Base-by-base conservation (phyloP, 805 yeast species). In the Nakazawaea sp. region DNA sequence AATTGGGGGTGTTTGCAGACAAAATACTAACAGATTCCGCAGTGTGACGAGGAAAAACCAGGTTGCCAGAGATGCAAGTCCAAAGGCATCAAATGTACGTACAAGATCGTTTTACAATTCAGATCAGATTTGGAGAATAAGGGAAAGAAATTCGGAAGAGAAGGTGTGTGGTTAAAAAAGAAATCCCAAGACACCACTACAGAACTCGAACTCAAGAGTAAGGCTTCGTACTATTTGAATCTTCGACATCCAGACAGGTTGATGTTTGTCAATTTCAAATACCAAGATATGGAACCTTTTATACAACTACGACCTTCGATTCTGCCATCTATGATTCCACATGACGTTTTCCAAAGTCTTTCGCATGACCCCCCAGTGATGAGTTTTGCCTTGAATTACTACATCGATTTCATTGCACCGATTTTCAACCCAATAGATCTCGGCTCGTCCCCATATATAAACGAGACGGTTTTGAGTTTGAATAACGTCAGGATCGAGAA, bases 11-110 rank as follows among this genome's bases (percentile, higher is more conserved):
- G n/a, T n/a, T n/a, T n/a, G n/a, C n/a, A n/a, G n/a, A n/a, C 59
- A 57, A 21, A 59, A 50, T 33, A 33, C 36, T 33, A 33, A 33
- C 36, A 11, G 16, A 7, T 20, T 4, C 3, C 18, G 8, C 16
- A 36, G 46, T 64, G 70, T 45, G 68, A 64, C 42, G 70, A 64
- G 43, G 47, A 53, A 18, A 61, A 61, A 36, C 70, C 68, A 1
- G 42, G 43, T 15, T 64, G 70, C 32, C 29, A 47, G 27, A 61
- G 61, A 30, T 64, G 70, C 43, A 42, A 60, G 35, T 62, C 64
- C 20, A 35, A 27, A 20, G 43, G 36, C 6, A 4, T 36, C 33
- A 24, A 20, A 20, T 42, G 45, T 29, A 35, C 38, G 11, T 42
- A 42, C 21, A 28, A 33, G 17, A 23, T 35, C 13, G 26, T 10